Evolutionary conservation across 257 asterid genomes (phyloP).

Genomic region (Vinca minor): DNA sequence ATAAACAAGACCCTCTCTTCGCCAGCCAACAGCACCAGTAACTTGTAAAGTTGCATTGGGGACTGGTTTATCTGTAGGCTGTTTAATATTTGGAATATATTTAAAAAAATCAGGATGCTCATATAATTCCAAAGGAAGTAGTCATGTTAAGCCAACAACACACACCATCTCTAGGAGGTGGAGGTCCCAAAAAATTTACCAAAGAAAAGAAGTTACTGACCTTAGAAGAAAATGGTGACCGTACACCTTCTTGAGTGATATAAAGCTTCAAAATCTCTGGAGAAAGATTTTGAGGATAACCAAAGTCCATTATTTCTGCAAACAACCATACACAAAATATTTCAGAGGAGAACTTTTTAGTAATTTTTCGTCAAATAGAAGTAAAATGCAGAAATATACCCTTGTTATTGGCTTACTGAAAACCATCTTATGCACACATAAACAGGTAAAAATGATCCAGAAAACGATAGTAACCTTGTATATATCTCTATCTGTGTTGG

Average conservation of each 20-base stretch:
- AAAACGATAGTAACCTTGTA: not conserved
- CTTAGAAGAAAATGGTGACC: conserved; percentile 97
- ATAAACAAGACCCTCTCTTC: conserved; percentile 91
- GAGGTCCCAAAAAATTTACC: not conserved
- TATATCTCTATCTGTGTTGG: not conserved
- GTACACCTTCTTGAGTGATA: conserved; percentile 98
- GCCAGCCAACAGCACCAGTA: conserved; percentile 99
- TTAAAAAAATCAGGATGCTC: conserved; percentile 13
- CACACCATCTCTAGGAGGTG: not conserved
- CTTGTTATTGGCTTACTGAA: too few species aligned
- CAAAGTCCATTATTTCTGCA: conserved; percentile 98
- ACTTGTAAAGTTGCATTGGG: conserved; percentile 98
- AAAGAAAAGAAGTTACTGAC: conserved; percentile 33
- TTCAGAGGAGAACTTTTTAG: not conserved
- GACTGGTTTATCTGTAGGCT: conserved; percentile 86
- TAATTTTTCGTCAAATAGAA: not conserved
- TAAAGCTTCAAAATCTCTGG: conserved; percentile 98
- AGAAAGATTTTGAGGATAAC: conserved; percentile 97
- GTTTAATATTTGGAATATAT: conserved; percentile 17
- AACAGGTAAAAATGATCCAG: too few species aligned
- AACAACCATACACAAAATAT: not conserved
- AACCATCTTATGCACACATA: too few species aligned
- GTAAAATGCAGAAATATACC: not conserved
- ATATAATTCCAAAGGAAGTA: not conserved
- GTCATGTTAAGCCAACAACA: not conserved